These are phyloP conservation scores for Boletus fagicola DNA, from an alignment of 768 basidiomycete species.

Conservation along the genomic window DNA sequence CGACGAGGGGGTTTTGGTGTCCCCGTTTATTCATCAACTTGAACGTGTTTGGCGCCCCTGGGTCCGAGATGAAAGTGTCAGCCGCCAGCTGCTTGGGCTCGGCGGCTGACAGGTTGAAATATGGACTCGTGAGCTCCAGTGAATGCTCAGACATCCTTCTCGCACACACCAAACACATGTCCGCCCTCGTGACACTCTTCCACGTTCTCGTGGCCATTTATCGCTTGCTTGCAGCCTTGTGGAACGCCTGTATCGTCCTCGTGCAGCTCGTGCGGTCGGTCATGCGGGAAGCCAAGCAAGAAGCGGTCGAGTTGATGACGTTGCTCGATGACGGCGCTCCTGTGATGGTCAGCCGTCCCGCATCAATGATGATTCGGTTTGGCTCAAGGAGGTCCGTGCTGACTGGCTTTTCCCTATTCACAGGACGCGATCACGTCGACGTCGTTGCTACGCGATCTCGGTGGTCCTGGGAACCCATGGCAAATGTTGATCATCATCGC, in stretches of 20 bases:
- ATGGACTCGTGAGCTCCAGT: not conserved
- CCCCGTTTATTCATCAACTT: not conserved
- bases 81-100: not conserved
- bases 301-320: conserved; percentile 16
- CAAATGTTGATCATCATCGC: conserved; percentile 25
- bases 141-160: not conserved
- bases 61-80: not conserved
- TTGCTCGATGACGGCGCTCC: conserved; percentile 8
- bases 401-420: not conserved
- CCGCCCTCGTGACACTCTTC: conserved; percentile 3
- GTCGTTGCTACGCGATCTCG: not conserved
- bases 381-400: not conserved
- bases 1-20: not conserved
- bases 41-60: not conserved
- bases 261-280: conserved; percentile 9
- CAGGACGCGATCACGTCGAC: conserved; percentile 10
- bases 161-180: conserved; percentile 4
- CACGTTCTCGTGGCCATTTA: conserved; percentile 4
- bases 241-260: conserved; percentile 17
- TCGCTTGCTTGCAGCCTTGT: not conserved
- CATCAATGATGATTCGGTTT: not conserved
- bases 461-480: not conserved
- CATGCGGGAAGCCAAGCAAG: conserved; percentile 16
- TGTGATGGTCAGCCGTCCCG: conserved; percentile 14
- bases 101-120: conserved; percentile 7